A percentile compares a stretch with the other conserved stretches of the same genome.
phyloP scores from a whole-genome alignment of 2,329 filamentous ascomycete species.

The Dactylellina haptotyla region DNA sequence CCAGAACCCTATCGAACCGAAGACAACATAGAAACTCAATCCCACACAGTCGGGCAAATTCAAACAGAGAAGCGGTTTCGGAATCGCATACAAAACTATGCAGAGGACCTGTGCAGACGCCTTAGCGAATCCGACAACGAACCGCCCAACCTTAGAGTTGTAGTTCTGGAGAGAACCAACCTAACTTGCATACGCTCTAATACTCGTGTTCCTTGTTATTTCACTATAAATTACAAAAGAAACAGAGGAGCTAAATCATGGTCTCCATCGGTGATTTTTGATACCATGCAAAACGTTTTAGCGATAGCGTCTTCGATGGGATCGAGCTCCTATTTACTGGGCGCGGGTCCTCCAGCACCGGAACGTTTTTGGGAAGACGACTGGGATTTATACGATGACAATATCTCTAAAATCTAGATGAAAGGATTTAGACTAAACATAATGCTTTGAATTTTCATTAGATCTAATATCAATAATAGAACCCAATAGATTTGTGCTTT shows the following conservation, averaged over 20 bases:
- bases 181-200: constrained; percentile 4
- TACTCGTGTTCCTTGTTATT: not conserved
- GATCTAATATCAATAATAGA: too few relatives aligned
- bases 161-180: constrained; percentile 4
- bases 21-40: not conserved
- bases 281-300: not conserved
- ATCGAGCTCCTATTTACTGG: constrained; percentile 7
- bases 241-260: not conserved
- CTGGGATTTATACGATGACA: not conserved
- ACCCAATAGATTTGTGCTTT: too few relatives aligned
- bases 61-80: not conserved
- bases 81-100: not conserved
- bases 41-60: not conserved
- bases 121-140: not conserved
- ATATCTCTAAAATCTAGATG: not conserved
- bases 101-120: not conserved
- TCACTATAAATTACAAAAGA: constrained; percentile 3
- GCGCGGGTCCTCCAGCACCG: constrained; percentile 13
- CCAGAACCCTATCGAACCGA: not conserved
- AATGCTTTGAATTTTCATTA: too few relatives aligned
- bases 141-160: not conserved
- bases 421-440: not conserved
- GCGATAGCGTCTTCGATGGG: not conserved
- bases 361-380: constrained; percentile 34
- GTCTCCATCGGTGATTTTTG: not conserved